Percentiles rank a stretch among this genome's conserved stretches.
Evolutionary conservation across 1,284 basidiomycete genomes (phyloP).

Genomic region (Malassezia cuniculi): DNA sequence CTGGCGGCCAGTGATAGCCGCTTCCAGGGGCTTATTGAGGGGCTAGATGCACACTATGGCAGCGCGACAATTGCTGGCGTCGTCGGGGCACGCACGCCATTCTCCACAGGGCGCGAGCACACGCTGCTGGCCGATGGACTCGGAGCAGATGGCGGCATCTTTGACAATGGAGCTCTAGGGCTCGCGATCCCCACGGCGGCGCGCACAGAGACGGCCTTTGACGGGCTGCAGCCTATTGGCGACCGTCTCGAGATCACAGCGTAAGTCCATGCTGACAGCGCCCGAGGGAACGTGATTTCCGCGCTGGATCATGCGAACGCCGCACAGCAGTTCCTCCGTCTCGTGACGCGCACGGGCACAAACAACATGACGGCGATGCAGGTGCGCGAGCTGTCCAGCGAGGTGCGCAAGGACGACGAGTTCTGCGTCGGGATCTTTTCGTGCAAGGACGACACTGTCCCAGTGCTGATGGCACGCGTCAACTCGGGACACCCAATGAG

Average conservation of each 20-base stretch:
- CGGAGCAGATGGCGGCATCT: constrained; percentile 47
- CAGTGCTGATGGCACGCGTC: constrained; percentile 1
- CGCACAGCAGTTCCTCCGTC: constrained; percentile 54
- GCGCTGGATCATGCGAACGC: constrained; percentile 57
- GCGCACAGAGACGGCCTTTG: constrained; percentile 48
- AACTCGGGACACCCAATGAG: constrained; percentile 13
- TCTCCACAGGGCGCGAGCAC: constrained; percentile 65
- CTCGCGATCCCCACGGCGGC: constrained; percentile 51
- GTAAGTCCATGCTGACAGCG: constrained; percentile 50
- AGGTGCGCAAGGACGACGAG: constrained; percentile 8
- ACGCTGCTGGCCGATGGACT: constrained; percentile 54
- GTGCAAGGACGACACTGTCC: neutral
- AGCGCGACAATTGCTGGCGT: constrained; percentile 56
- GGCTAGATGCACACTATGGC: constrained; percentile 50
- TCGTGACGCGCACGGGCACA: neutral
- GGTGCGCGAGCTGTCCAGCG: constrained; percentile 10
- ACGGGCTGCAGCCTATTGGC: constrained; percentile 53
- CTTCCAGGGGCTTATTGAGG: constrained; percentile 54
- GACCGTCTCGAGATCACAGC: constrained; percentile 52
- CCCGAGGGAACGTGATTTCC: constrained; percentile 67
- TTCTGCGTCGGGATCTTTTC: constrained; percentile 8
- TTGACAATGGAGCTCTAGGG: constrained; percentile 58
- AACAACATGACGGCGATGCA: neutral
- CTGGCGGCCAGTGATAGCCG: constrained; percentile 56
- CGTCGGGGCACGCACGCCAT: constrained; percentile 65